Evolutionary conservation across 345 rosid genomes (phyloP), one percentile per base, ranked within the genome.

Genomic region (Erysimum cheiranthoides): DNA sequence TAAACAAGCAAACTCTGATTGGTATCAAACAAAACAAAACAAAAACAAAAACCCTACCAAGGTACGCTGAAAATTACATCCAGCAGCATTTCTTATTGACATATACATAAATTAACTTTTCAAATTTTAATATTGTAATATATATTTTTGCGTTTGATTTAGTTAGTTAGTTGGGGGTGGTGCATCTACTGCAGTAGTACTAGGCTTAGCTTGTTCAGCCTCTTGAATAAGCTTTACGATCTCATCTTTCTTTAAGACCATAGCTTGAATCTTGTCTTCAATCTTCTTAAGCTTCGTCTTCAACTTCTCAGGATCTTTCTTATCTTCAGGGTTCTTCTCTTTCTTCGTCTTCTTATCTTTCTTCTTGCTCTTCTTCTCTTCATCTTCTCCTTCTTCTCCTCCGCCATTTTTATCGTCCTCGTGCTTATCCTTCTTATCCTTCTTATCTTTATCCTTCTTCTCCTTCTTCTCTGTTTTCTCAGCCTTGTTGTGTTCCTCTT

Each of bases 281-380:
- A 93, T 53, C 82, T 87, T 89, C 68, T 80, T 73, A 9, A 90
- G 88, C 64, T 89, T 89, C 27, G 80, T 84, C 74, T 70, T 88
- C 38, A 92, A 79, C 60, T 90, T 90, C 30, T 75, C 78, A 9
- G 94, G 90, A 67, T 85, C 89, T 16, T 81, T 87, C 63, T 88
- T 88, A 59, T 88, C 93, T 83, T 87, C 93, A 49, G 92, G 89
- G 73, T 87, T 83, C 81, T 81, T 84, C 51, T 84, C 82, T 82
- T 83, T 84, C 80, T 87, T 82, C 78, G 73, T 63, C 82, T 51
- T 88, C 80, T 70, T 59, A 78, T 78, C 72, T 73, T 74, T 77
- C 85, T 73, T 80, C 81, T 63, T 81, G 73, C 60, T 74, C 70
- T 78, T 84, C 80, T 71, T 84, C 76, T 71, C 75, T 74, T 70